Evolutionary conservation across 139 green algal genomes (phyloP), one percentile per base, ranked within the genome.

Genomic region (Asterochloris erici): DNA sequence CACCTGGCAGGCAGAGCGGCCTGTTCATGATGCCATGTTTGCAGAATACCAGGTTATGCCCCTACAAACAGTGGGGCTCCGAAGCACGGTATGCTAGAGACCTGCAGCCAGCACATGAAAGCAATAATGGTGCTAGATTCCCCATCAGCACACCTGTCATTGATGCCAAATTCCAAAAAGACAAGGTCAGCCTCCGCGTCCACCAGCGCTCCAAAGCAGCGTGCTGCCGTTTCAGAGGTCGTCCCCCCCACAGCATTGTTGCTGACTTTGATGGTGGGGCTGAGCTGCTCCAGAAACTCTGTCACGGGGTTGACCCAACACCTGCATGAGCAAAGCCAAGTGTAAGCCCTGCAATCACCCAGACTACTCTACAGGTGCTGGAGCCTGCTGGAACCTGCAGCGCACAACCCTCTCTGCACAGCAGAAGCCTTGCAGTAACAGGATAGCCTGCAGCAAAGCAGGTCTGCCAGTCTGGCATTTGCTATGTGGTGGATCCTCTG

Each of bases 111-210:
- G 38, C 38, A n/a, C n/a, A 54, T 54, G 4, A 54, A 6, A 54
- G 38, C 38, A 54, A 6, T 6, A 54, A 2, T 6, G 38, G 38
- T 6, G 38, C 38, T 54, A 54, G 38, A 54, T 10, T 54, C 4
- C 38, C 38, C 38, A 54, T 54, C 38, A 54, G 38, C 29, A 24
- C 76, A 70, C 76, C 76, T 69, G 76, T 80, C 76, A 70, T 80
- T 80, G 60, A 70, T 70, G 76, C 76, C 68, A n/a, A 70, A 80
- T 24, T 80, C 76, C 76, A 80, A 28, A 27, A 80, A 80, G 23
- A 80, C 54, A n/a, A 80, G 76, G 61, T 80, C 76, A 60, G 76
- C 76, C 29, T 80, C 76, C 12, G 68, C 68, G 76, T 62, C 76
- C 0, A 80, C 76, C 76, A 80, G 68, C 23, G 76, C 76, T 70